Evolutionary conservation across 2,329 filamentous ascomycete genomes (phyloP).

Genomic region (Lecanosticta acicola): DNA sequence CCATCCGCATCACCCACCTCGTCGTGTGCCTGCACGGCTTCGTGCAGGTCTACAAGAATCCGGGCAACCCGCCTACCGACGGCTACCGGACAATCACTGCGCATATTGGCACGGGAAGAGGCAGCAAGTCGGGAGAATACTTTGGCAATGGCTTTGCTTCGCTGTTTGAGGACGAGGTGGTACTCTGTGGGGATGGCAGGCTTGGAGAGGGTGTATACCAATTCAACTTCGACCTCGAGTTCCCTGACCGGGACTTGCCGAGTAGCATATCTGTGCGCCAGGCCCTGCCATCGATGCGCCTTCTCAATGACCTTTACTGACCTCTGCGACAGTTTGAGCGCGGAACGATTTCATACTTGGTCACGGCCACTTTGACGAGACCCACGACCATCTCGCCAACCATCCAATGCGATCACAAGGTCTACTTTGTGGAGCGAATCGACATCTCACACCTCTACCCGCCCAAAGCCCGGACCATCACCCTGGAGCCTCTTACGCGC

Average conservation of each 20-base stretch:
- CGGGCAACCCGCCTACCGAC: slow-evolving; percentile 54
- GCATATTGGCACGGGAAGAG: slow-evolving; percentile 50
- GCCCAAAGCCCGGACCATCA: slow-evolving; percentile 76
- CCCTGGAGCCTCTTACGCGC: slow-evolving; percentile 78
- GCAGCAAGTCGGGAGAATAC: slow-evolving; percentile 51
- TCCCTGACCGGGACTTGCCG: slow-evolving; percentile 64
- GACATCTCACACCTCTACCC: slow-evolving; percentile 71
- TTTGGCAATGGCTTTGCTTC: slow-evolving; percentile 74
- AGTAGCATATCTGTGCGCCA: slow-evolving; percentile 86
- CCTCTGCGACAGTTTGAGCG: slow-evolving; percentile 73
- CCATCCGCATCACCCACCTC: slow-evolving; percentile 71
- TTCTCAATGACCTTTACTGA: slow-evolving; percentile 4
- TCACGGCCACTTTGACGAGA: slow-evolving; percentile 82
- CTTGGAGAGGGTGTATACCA: slow-evolving; percentile 70
- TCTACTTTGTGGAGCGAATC: slow-evolving; percentile 73
- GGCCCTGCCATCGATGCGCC: slow-evolving; percentile 2
- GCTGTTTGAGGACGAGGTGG: slow-evolving; percentile 75
- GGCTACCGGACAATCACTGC: slow-evolving; percentile 44
- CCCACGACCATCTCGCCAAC: slow-evolving; percentile 81
- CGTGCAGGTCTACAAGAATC: slow-evolving; percentile 70
- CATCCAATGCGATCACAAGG: slow-evolving; percentile 71
- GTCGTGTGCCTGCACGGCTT: slow-evolving; percentile 73
- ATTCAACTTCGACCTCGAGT: slow-evolving; percentile 70
- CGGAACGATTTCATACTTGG: slow-evolving; percentile 84
- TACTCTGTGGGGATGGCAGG: slow-evolving; percentile 71